Evolutionary conservation across 1,284 basidiomycete genomes (phyloP).

Genomic region (Lentinus polychrous): DNA sequence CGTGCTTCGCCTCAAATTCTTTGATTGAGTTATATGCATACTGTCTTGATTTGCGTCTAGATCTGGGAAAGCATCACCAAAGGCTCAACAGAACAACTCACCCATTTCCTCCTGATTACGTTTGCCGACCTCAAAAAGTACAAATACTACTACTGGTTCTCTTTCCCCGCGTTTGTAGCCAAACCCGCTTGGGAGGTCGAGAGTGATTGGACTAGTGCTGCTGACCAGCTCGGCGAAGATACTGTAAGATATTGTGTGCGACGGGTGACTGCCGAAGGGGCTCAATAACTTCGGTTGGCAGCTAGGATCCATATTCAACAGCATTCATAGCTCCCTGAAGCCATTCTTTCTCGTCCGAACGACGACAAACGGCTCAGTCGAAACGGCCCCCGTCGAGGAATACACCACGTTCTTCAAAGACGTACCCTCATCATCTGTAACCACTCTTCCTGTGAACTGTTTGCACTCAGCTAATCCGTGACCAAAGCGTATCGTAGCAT

Average conservation of each 20-base stretch:
- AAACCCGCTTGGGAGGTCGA: conserved; percentile 84
- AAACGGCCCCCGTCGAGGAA: conserved; percentile 48
- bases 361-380: conserved; percentile 22
- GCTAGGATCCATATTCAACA: background rate
- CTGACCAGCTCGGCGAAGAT: conserved; percentile 29
- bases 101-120: conserved; percentile 82
- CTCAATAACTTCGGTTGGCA: background rate
- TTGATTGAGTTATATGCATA: background rate
- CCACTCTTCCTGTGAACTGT: conserved; percentile 8
- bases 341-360: conserved; percentile 63
- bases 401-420: conserved; percentile 49
- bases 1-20: background rate
- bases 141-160: conserved; percentile 97
- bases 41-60: conserved; percentile 25
- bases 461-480: background rate
- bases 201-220: conserved; percentile 45
- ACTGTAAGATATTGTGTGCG: conserved; percentile 25
- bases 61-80: conserved; percentile 58
- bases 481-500: conserved; percentile 59
- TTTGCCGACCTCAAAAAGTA: conserved; percentile 98
- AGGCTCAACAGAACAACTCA: conserved; percentile 51
- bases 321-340: conserved; percentile 30
- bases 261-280: background rate
- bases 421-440: conserved; percentile 32
- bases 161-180: conserved; percentile 85